phyloP scores from a whole-genome alignment of 306 rosid species.

The Vigna trinervia region DNA sequence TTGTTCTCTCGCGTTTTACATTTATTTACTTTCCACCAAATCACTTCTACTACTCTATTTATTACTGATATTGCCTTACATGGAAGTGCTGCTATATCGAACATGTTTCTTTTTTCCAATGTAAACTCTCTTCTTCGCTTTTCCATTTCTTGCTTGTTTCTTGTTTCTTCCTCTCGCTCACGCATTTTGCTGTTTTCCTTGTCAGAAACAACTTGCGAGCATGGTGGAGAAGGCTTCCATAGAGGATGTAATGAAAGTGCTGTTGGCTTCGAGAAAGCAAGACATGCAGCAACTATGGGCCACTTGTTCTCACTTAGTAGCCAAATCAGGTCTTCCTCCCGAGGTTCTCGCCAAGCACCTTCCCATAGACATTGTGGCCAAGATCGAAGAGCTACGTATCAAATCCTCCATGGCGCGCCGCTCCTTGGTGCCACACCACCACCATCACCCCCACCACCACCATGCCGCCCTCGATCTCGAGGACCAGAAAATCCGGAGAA shows the following conservation, averaged over 20 bases:
- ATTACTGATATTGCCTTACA: background rate
- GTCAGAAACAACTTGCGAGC: conserved; percentile 91
- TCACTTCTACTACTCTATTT: background rate
- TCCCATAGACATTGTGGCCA: conserved; percentile 82
- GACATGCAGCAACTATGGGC: conserved; percentile 99
- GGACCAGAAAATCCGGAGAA: conserved; percentile 91
- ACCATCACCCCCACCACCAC: conserved; percentile 59
- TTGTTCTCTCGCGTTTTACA: background rate
- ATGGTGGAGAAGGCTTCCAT: conserved; percentile 98
- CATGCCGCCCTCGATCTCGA: conserved; percentile 80
- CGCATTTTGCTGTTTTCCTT: background rate
- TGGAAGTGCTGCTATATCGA: background rate
- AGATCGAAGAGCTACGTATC: conserved; percentile 94
- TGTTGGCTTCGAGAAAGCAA: conserved; percentile 89
- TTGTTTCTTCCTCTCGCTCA: background rate
- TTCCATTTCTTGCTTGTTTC: background rate
- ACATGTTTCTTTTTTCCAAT: background rate
- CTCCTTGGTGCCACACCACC: conserved; percentile 62
- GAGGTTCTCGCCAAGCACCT: conserved; percentile 93
- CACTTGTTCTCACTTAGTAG: conserved; percentile 91
- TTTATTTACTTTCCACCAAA: background rate
- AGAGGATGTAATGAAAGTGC: conserved; percentile 97
- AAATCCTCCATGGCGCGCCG: conserved; percentile 83
- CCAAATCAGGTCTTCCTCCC: conserved; percentile 90
- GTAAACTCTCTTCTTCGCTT: background rate